Evolutionary conservation across 148 eudicot genomes (phyloP).

Genomic region (Fagopyrum esculentum): DNA sequence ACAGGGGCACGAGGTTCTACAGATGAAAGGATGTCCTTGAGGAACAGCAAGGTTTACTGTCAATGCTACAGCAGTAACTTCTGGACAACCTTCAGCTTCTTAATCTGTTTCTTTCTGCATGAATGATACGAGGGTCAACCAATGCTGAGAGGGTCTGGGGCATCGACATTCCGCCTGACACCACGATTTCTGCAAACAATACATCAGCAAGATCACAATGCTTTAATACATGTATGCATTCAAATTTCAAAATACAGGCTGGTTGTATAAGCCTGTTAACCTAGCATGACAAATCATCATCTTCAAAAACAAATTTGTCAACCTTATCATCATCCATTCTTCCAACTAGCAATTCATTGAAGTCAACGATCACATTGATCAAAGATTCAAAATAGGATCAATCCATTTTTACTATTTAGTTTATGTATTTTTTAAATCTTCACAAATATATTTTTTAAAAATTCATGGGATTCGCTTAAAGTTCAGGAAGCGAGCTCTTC

Average conservation of each 20-base stretch:
- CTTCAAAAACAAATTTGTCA: neutral
- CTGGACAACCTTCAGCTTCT: constrained; percentile 30
- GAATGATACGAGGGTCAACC: constrained; percentile 35
- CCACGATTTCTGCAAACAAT: constrained; percentile 38
- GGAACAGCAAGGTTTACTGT: too few species aligned
- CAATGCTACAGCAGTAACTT: neutral
- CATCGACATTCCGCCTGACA: constrained; percentile 58
- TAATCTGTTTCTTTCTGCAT: constrained; percentile 49
- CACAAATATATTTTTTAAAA: too few species aligned
- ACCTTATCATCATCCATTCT: neutral
- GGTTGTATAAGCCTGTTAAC: too few species aligned
- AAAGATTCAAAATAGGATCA: neutral
- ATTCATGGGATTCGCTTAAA: too few species aligned
- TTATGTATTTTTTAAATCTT: too few species aligned
- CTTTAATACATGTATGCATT: too few species aligned
- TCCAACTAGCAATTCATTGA: neutral
- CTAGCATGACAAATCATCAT: neutral
- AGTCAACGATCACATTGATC: neutral
- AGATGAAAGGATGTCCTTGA: neutral
- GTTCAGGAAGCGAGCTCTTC: too few species aligned
- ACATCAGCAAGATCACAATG: neutral
- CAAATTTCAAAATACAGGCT: too few species aligned
- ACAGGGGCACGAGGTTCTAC: neutral
- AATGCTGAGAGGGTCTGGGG: constrained; percentile 72
- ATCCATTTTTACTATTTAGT: neutral